A percentile compares a stretch with the other conserved stretches of the same genome.
Evolutionary conservation across 768 basidiomycete genomes (phyloP).

Genomic region (Leccinum olivaceopallidum): DNA sequence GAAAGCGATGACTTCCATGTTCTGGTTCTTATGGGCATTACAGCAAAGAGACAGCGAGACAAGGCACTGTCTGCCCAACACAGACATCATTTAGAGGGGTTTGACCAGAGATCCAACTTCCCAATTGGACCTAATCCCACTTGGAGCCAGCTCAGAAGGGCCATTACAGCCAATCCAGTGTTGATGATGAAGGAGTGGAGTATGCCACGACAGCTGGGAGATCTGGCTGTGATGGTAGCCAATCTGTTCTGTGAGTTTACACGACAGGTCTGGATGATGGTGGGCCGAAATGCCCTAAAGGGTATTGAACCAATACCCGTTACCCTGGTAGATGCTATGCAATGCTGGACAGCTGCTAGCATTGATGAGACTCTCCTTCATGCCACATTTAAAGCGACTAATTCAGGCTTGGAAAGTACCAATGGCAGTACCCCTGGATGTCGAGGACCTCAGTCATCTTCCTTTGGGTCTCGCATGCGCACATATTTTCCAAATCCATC

Average conservation of each 20-base stretch:
- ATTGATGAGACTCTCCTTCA: conserved; percentile 1
- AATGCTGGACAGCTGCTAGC: conserved; percentile 8
- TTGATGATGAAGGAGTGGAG: conserved; percentile 8
- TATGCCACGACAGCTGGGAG: neutral
- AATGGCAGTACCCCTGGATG: neutral
- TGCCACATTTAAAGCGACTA: conserved; percentile 2
- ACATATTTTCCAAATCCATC: conserved; percentile 6
- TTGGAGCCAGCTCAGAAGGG: conserved; percentile 4
- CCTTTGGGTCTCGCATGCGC: neutral
- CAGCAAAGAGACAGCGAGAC: neutral
- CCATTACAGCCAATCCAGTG: neutral
- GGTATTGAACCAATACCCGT: neutral
- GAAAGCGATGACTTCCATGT: neutral
- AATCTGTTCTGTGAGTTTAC: neutral
- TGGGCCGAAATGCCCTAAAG: neutral
- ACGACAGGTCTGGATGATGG: conserved; percentile 1
- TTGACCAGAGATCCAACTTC: conserved; percentile 1
- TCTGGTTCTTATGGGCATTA: neutral
- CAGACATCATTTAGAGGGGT: neutral
- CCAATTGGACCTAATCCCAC: conserved; percentile 5
- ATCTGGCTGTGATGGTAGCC: neutral
- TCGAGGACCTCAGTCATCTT: conserved; percentile 1
- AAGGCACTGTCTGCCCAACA: neutral
- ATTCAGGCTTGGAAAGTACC: conserved; percentile 1
- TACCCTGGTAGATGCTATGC: conserved; percentile 9